A percentile compares a stretch with the other conserved stretches of the same genome.
phyloP scores from a whole-genome alignment of 805 yeast genomes.

The Kodamaea leandrae region DNA sequence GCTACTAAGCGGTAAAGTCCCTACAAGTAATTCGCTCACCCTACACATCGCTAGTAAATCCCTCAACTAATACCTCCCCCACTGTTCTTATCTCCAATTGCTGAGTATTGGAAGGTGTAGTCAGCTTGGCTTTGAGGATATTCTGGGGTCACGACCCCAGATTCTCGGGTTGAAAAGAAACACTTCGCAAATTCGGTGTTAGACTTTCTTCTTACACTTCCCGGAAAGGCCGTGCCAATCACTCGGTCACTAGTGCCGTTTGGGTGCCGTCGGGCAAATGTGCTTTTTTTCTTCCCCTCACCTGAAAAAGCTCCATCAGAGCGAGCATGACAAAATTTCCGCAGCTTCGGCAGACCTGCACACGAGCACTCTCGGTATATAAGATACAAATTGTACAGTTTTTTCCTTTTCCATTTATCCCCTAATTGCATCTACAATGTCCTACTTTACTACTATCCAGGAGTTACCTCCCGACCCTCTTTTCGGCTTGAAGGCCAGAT shows the following conservation, averaged over 20 bases:
- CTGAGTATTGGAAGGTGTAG: background rate
- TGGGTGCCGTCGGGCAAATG: background rate
- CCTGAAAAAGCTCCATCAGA: background rate
- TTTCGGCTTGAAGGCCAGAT: conserved; percentile 75
- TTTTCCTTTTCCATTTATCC: background rate
- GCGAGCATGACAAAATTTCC: conserved; percentile 1
- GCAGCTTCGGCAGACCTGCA: background rate
- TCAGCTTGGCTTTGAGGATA: no score
- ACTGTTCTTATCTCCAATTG: background rate
- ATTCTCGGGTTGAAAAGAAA: no score
- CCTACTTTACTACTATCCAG: conserved; percentile 49
- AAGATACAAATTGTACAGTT: background rate
- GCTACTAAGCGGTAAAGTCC: no score
- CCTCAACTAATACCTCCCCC: background rate
- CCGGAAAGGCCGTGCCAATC: no score
- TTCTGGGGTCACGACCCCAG: no score
- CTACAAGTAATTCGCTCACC: no score
- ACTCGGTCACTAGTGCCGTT: background rate
- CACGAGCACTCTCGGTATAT: conserved; percentile 1
- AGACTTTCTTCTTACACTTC: no score
- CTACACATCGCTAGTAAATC: no score
- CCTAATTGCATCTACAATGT: conserved; percentile 28
- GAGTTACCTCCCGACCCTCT: conserved; percentile 84
- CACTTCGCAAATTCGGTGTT: no score
- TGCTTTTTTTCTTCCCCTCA: conserved; percentile 2